Conservation (phyloP, 1,284 basidiomycete species). For the Heterobasidion occidentale region DNA sequence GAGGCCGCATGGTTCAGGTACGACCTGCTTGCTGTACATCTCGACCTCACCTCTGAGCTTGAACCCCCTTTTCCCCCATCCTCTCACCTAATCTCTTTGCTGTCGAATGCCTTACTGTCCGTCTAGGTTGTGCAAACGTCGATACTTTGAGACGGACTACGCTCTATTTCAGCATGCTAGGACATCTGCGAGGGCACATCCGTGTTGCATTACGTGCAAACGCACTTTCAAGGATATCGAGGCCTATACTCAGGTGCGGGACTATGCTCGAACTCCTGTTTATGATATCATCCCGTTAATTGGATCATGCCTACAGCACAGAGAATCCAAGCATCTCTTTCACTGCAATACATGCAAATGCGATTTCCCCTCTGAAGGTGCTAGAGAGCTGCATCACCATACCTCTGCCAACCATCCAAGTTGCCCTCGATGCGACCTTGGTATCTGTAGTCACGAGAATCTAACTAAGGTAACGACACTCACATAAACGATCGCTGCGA, state of each 20-base stretch:
- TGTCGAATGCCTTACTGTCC: not conserved
- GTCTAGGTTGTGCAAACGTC: not conserved
- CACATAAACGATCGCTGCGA: not conserved
- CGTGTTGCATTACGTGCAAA: not conserved
- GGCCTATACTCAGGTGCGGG: not conserved
- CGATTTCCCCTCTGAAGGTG: not conserved
- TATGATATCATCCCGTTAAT: not conserved
- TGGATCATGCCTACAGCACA: not conserved
- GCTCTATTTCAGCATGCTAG: not conserved
- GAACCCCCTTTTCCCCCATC: too few species aligned
- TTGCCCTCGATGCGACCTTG: not conserved
- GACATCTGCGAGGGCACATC: not conserved
- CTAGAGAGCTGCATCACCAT: not conserved
- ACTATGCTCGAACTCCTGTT: too few species aligned
- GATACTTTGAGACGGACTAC: not conserved
- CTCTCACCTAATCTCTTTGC: not conserved
- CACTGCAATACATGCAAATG: not conserved
- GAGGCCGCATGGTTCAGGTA: too few species aligned
- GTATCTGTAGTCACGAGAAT: not conserved
- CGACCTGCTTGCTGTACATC: too few species aligned
- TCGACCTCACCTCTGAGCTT: too few species aligned
- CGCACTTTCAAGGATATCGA: not conserved
- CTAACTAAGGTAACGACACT: not conserved
- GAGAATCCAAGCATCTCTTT: not conserved
- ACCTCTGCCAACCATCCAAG: not conserved